Conservation (phyloP, 441 rosid species). For the Aleurites moluccanus region DNA sequence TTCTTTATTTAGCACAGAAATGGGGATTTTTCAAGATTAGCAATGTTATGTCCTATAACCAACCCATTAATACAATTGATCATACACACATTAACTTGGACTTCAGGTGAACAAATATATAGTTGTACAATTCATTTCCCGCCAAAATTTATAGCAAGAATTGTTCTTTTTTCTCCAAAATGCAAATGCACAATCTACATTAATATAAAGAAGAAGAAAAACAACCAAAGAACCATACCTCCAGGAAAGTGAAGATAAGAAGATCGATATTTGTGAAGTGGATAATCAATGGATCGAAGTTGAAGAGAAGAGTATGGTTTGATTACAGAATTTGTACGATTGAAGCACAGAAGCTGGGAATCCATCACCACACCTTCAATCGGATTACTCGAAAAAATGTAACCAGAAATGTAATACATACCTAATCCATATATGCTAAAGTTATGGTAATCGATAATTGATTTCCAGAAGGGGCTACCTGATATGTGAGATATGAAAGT, state of each 20-base stretch:
- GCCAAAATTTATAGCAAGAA: neutral
- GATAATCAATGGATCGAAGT: slow-evolving; percentile 13
- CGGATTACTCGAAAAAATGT: slow-evolving; percentile 19
- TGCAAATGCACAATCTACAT: neutral
- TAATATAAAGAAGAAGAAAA: neutral
- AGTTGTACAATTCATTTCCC: neutral
- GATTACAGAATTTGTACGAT: slow-evolving; percentile 23
- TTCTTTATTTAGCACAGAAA: too few species aligned
- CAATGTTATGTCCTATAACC: too few species aligned
- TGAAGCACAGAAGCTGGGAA: slow-evolving; percentile 41
- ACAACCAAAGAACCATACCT: slow-evolving; percentile 24
- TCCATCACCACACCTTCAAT: slow-evolving; percentile 47
- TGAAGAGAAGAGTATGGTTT: slow-evolving; percentile 26
- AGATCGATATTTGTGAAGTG: neutral
- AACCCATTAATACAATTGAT: neutral
- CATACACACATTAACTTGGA: neutral
- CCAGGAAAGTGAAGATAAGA: slow-evolving; percentile 20
- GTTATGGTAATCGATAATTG: neutral
- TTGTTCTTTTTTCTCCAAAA: neutral
- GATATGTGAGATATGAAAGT: neutral
- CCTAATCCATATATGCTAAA: neutral
- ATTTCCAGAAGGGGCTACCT: neutral
- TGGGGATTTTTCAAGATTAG: too few species aligned
- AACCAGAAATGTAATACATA: neutral
- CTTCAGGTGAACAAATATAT: neutral